Evolutionary conservation across 208 protist species (phyloP).

Genomic region (Trypanosomatidae sp.): DNA sequence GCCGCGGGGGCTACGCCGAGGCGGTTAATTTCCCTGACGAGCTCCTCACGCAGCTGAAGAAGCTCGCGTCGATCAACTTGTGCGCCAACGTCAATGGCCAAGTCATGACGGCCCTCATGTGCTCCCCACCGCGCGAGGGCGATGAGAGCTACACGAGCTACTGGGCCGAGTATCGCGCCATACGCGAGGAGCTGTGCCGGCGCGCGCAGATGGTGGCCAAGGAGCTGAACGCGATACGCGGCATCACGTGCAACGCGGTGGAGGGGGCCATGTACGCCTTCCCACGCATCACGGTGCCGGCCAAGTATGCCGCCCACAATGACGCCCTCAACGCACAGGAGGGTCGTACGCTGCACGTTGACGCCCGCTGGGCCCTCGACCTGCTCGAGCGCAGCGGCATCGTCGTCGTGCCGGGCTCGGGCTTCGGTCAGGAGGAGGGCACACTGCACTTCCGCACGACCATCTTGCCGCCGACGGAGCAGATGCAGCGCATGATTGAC

Average conservation of each 20-base stretch:
- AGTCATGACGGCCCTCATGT: conserved; percentile 92
- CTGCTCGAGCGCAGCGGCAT: conserved; percentile 95
- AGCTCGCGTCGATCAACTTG: conserved; percentile 92
- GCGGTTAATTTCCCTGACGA: conserved; percentile 51
- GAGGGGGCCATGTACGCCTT: conserved; percentile 99
- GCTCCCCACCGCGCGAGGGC: conserved; percentile 86
- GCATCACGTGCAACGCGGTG: conserved; percentile 87
- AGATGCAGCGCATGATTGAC: conserved; percentile 87
- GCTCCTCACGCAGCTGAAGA: conserved; percentile 87
- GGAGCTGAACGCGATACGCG: conserved; percentile 88
- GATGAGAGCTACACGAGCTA: conserved; percentile 88
- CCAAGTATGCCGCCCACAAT: conserved; percentile 53
- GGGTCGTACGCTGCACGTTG: conserved; percentile 62
- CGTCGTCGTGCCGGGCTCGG: conserved; percentile 92
- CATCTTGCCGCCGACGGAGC: conserved; percentile 95
- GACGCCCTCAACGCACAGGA: conserved; percentile 39
- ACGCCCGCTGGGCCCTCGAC: conserved; percentile 93
- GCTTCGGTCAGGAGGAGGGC: conserved; percentile 92
- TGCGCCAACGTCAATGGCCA: conserved; percentile 97
- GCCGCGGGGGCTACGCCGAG: conserved; percentile 97
- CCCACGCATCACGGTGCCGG: conserved; percentile 87
- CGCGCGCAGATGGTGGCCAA: conserved; percentile 55
- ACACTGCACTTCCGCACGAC: conserved; percentile 99
- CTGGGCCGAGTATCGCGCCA: conserved; percentile 60
- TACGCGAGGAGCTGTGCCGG: conserved; percentile 49